Evolutionary conservation across 495 filamentous ascomycete genomes (phyloP).

Genomic region (Symbiotaphrina buchneri): DNA sequence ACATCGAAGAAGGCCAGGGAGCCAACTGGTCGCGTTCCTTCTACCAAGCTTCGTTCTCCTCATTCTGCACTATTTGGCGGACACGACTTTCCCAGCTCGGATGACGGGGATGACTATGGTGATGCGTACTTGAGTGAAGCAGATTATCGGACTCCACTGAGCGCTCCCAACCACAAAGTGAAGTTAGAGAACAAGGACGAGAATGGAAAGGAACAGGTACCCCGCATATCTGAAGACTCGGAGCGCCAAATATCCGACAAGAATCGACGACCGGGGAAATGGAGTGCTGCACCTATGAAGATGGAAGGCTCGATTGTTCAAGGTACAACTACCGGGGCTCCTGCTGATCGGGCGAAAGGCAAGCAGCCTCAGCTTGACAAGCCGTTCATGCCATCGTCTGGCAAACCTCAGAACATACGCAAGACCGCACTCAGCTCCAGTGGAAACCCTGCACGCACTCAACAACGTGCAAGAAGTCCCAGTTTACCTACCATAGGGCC

Average conservation of each 20-base stretch:
- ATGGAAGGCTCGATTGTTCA: background rate
- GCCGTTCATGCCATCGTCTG: slow-evolving; percentile 7
- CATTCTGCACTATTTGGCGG: too few species aligned
- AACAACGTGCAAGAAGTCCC: slow-evolving; percentile 43
- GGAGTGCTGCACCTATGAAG: background rate
- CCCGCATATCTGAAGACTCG: slow-evolving; percentile 2
- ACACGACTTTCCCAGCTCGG: slow-evolving; percentile 41
- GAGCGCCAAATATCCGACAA: too few species aligned
- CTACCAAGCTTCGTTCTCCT: slow-evolving; percentile 46
- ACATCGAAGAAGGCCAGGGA: too few species aligned
- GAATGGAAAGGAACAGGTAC: slow-evolving; percentile 7
- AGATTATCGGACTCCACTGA: slow-evolving; percentile 39
- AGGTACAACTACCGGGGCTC: background rate
- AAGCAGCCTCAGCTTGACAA: slow-evolving; percentile 1
- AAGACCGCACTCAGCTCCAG: slow-evolving; percentile 53
- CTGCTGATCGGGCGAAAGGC: background rate
- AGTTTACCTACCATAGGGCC: slow-evolving; percentile 38
- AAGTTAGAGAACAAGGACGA: slow-evolving; percentile 1
- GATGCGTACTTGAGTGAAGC: slow-evolving; percentile 40
- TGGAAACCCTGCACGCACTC: slow-evolving; percentile 47
- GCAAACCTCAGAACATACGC: slow-evolving; percentile 32
- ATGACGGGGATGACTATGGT: slow-evolving; percentile 30
- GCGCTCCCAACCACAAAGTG: slow-evolving; percentile 27
- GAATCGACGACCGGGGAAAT: slow-evolving; percentile 1
- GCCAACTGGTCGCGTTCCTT: too few species aligned